phyloP scores from a whole-genome alignment of 148 eudicot genomes.

The Arbutus unedo region DNA sequence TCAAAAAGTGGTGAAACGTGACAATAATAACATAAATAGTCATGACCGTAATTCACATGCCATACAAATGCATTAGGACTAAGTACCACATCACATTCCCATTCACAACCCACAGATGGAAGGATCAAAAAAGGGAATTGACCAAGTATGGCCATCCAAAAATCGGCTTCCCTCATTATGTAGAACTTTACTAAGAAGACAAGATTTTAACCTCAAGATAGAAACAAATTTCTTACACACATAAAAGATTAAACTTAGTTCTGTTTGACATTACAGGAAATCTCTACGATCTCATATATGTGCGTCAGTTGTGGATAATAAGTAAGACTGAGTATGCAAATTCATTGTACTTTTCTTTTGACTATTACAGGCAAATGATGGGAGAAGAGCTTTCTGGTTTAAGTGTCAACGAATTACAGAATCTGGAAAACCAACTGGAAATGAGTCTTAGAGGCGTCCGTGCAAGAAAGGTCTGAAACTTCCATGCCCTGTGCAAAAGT shows the following conservation, averaged over 20 bases:
- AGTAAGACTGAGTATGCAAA: neutral
- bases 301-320: neutral
- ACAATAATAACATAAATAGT: neutral
- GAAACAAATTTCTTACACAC: neutral
- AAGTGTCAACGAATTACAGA: constrained; percentile 53
- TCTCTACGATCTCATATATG: neutral
- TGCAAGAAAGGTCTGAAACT: constrained; percentile 54
- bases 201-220: neutral
- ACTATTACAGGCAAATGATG: constrained; percentile 54
- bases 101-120: neutral
- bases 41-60: neutral
- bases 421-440: constrained; percentile 67
- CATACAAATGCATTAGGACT: neutral
- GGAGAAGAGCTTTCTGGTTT: constrained; percentile 62
- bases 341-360: neutral
- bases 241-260: neutral
- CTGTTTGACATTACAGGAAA: neutral
- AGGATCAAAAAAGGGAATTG: neutral
- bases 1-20: neutral
- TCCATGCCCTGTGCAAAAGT: neutral
- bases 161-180: neutral
- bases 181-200: neutral
- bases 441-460: constrained; percentile 54
- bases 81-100: neutral
- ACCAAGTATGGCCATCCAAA: neutral